A percentile compares a stretch with the other conserved stretches of the same genome.
Conservation (phyloP, 2,329 filamentous ascomycete species). For the Onygena corvina region DNA sequence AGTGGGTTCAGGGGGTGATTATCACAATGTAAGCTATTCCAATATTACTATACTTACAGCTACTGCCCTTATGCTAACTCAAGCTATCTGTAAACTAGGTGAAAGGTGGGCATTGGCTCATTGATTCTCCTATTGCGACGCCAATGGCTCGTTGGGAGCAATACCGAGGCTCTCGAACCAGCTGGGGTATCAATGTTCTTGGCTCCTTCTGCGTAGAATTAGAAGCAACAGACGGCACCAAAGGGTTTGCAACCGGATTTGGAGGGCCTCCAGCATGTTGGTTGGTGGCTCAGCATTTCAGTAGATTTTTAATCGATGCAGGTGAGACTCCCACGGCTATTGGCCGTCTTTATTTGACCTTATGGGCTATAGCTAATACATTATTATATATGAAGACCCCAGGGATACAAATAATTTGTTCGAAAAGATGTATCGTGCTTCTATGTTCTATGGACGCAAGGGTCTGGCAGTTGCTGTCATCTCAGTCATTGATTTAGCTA, state of each 20-base stretch:
- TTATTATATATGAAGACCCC: conserved; percentile 47
- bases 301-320: conserved; percentile 76
- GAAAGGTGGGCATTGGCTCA: conserved; percentile 57
- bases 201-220: conserved; percentile 87
- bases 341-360: not conserved
- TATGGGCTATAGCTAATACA: not conserved
- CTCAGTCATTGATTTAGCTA: conserved; percentile 80
- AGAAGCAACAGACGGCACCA: conserved; percentile 78
- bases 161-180: conserved; percentile 76
- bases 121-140: conserved; percentile 84
- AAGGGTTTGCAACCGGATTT: conserved; percentile 87
- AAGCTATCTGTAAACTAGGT: conserved; percentile 20
- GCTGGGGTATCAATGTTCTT: conserved; percentile 90
- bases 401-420: conserved; percentile 85
- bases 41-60: not conserved
- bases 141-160: conserved; percentile 83
- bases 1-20: conserved; percentile 43
- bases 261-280: conserved; percentile 88
- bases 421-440: conserved; percentile 91
- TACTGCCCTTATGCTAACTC: not conserved
- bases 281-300: conserved; percentile 87
- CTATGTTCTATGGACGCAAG: conserved; percentile 95
- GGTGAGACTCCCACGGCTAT: conserved; percentile 29
- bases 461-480: conserved; percentile 83
- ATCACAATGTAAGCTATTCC: conserved; percentile 71